These are phyloP conservation scores for Reticulascus tulasneorum DNA, from an alignment of 2,329 filamentous ascomycete species.

Conservation along the genomic window DNA sequence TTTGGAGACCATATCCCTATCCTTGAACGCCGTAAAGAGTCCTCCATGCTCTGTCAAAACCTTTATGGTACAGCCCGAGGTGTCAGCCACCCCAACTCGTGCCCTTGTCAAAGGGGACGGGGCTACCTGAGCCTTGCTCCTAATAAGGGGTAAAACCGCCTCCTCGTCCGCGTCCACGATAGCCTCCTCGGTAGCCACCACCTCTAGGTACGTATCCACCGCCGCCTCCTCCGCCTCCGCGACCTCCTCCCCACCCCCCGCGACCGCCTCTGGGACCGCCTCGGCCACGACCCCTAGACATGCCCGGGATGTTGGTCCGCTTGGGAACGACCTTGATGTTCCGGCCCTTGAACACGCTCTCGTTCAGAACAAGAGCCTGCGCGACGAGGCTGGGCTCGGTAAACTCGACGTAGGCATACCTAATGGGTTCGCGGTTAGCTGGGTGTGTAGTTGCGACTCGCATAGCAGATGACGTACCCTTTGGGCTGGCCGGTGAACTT, in stretches of 20 bases:
- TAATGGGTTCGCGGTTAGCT: constrained; percentile 31
- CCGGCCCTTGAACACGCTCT: constrained; percentile 90
- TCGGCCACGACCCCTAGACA: constrained; percentile 74
- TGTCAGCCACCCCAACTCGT: no score
- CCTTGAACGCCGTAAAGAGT: constrained; percentile 11
- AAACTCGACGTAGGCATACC: constrained; percentile 98
- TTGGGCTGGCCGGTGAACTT: constrained; percentile 99
- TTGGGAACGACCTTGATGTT: constrained; percentile 95
- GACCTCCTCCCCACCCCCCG: constrained; percentile 44
- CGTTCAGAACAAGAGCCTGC: constrained; percentile 90
- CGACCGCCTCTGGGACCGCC: constrained; percentile 50
- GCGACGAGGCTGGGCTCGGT: constrained; percentile 89
- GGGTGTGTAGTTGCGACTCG: not conserved
- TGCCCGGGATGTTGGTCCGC: constrained; percentile 92
- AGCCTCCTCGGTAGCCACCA: constrained; percentile 64
- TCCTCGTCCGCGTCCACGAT: constrained; percentile 62
- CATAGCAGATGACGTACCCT: constrained; percentile 63
- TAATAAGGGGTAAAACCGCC: constrained; percentile 64
- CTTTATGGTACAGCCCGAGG: constrained; percentile 14
- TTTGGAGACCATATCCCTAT: no score
- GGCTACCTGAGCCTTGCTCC: constrained; percentile 11
- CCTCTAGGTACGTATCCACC: constrained; percentile 52
- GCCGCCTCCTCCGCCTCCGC: constrained; percentile 45
- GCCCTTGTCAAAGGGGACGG: no score
- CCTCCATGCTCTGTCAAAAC: constrained; percentile 6